Evolutionary conservation across 139 green algal species (phyloP).

Genomic region (Coccomyxa sp.): DNA sequence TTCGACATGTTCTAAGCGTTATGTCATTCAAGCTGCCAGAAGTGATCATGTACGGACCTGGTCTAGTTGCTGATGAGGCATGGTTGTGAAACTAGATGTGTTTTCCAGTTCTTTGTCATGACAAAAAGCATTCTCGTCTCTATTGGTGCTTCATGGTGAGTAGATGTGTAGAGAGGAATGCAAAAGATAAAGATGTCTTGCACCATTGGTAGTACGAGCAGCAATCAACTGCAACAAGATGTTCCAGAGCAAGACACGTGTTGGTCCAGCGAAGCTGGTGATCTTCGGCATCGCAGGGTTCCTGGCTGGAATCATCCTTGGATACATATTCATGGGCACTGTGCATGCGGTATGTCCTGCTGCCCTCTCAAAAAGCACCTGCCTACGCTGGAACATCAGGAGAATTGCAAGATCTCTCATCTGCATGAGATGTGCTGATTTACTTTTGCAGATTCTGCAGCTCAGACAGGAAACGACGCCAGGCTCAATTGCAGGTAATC

Average conservation of each 20-base stretch:
- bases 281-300: not conserved
- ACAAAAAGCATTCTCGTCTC: no score
- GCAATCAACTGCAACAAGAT: not conserved
- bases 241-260: not conserved
- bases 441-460: not conserved
- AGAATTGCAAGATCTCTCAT: not conserved
- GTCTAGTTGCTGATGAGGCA: no score
- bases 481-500: no score
- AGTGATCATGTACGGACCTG: no score
- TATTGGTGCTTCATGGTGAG: no score
- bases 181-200: no score
- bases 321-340: conserved; percentile 40
- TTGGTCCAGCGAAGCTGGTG: not conserved
- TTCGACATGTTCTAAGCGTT: no score
- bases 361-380: not conserved
- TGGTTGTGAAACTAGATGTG: no score
- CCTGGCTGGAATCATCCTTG: conserved; percentile 6
- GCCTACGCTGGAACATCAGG: not conserved
- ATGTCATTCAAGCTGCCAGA: no score
- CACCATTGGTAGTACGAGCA: no score
- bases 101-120: no score
- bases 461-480: not conserved
- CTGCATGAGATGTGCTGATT: not conserved
- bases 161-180: no score
- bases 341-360: conserved; percentile 29